phyloP scores from a whole-genome alignment of 2,329 filamentous ascomycete genomes.

The Orbilia oligospora region DNA sequence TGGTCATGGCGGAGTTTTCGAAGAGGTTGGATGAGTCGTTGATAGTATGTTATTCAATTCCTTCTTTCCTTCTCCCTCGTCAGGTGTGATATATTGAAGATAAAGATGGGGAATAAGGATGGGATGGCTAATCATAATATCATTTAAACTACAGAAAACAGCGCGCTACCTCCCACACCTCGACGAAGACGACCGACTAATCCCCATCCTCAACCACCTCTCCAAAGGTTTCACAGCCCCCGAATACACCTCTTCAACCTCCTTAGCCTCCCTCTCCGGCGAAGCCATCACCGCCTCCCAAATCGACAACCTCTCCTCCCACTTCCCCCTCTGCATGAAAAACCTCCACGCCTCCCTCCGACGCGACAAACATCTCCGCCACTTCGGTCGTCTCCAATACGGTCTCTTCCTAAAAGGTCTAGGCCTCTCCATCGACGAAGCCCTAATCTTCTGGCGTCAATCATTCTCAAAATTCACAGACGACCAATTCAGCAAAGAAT shows the following conservation, averaged over 20 bases:
- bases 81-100: not conserved
- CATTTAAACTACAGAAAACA: conserved; percentile 75
- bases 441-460: conserved; percentile 89
- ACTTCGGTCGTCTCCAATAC: conserved; percentile 93
- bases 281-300: conserved; percentile 82
- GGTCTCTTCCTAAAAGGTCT: conserved; percentile 97
- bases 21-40: conserved; percentile 83
- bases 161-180: conserved; percentile 90
- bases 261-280: conserved; percentile 73
- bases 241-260: conserved; percentile 82
- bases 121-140: not conserved
- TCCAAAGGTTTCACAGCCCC: conserved; percentile 96
- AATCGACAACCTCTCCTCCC: conserved; percentile 82
- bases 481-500: conserved; percentile 97
- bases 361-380: conserved; percentile 90
- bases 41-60: conserved; percentile 81
- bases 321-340: conserved; percentile 95
- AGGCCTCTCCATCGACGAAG: conserved; percentile 91
- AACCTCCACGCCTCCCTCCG: conserved; percentile 88
- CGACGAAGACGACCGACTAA: conserved; percentile 94
- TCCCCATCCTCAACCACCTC: conserved; percentile 82
- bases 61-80: no score
- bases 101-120: not conserved
- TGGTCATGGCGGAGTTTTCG: conserved; percentile 90
- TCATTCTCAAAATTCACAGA: conserved; percentile 89